phyloP scores from a whole-genome alignment of 1,284 basidiomycete genomes.

The Cronartium quercuum region DNA sequence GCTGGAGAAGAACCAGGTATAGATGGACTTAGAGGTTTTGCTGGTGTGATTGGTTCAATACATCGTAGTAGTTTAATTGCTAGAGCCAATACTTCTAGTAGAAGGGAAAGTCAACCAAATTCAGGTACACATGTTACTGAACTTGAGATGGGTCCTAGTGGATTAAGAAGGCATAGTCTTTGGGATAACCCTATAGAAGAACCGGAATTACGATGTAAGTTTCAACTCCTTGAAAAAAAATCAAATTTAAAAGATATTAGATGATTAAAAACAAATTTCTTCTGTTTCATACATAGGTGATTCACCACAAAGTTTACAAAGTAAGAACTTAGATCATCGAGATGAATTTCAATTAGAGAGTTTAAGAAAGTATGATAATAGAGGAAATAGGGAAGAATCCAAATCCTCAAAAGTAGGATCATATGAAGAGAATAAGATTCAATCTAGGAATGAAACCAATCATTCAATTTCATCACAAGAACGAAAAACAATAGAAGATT shows the following conservation, averaged over 20 bases:
- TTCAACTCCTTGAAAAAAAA: not conserved
- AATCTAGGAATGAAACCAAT: not conserved
- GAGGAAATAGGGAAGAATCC: not conserved
- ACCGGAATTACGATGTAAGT: not conserved
- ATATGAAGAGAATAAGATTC: not conserved
- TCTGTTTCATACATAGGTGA: too few species aligned
- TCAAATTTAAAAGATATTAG: not conserved
- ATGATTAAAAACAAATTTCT: too few species aligned
- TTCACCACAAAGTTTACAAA: not conserved
- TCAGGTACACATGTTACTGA: too few species aligned
- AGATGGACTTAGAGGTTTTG: constrained; percentile 48
- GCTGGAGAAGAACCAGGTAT: constrained; percentile 46
- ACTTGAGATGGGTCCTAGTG: constrained; percentile 1
- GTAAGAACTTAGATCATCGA: too few species aligned
- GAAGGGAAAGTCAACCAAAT: not conserved
- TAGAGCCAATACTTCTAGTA: constrained; percentile 32
- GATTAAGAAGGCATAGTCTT: constrained; percentile 9
- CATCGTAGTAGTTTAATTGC: constrained; percentile 47
- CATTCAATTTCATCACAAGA: too few species aligned
- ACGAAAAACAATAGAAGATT: too few species aligned
- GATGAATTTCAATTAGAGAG: not conserved
- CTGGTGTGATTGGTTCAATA: constrained; percentile 48
- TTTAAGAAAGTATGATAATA: not conserved
- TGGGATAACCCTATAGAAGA: constrained; percentile 30
- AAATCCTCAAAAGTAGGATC: not conserved